phyloP scores from a whole-genome alignment of 352 stramenopile genomes.

The Pythium apleroticum region DNA sequence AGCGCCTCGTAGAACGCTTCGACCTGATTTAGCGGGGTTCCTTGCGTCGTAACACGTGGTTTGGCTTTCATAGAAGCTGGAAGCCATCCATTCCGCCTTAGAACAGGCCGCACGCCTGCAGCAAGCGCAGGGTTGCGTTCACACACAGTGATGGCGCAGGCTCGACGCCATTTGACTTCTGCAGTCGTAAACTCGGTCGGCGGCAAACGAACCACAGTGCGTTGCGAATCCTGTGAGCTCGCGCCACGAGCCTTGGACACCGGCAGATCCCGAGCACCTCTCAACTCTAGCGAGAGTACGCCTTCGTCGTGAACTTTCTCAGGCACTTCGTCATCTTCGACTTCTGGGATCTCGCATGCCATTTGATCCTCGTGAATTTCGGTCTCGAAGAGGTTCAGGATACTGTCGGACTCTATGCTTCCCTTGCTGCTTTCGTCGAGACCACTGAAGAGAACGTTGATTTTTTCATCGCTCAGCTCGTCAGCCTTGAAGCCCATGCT shows the following conservation, averaged over 20 bases:
- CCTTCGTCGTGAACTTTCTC: slow-evolving; percentile 75
- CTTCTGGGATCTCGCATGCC: slow-evolving; percentile 61
- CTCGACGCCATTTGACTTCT: slow-evolving; percentile 32
- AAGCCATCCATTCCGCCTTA: slow-evolving; percentile 26
- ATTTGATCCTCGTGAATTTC: slow-evolving; percentile 81
- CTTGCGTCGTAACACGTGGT: not conserved
- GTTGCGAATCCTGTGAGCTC: slow-evolving; percentile 17
- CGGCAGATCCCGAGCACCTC: slow-evolving; percentile 53
- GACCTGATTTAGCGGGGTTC: slow-evolving; percentile 25
- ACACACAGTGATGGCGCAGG: slow-evolving; percentile 37
- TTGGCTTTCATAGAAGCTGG: slow-evolving; percentile 15
- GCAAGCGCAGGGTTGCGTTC: slow-evolving; percentile 38
- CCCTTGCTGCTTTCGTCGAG: slow-evolving; percentile 42
- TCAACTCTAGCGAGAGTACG: slow-evolving; percentile 55
- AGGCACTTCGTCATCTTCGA: slow-evolving; percentile 74
- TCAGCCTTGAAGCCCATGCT: slow-evolving; percentile 66
- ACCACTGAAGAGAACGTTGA: slow-evolving; percentile 62
- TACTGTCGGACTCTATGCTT: slow-evolving; percentile 41
- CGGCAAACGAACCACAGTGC: slow-evolving; percentile 39
- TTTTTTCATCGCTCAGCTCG: slow-evolving; percentile 68
- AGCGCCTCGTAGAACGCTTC: slow-evolving; percentile 44
- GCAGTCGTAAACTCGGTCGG: slow-evolving; percentile 32
- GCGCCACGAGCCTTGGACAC: slow-evolving; percentile 20
- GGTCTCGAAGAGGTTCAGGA: slow-evolving; percentile 63
- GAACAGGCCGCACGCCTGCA: slow-evolving; percentile 33